Percentiles rank a stretch among this genome's conserved stretches.
Evolutionary conservation across 192 early-diverging fungal genomes (phyloP).

Genomic region (Radiomyces spectabilis): DNA sequence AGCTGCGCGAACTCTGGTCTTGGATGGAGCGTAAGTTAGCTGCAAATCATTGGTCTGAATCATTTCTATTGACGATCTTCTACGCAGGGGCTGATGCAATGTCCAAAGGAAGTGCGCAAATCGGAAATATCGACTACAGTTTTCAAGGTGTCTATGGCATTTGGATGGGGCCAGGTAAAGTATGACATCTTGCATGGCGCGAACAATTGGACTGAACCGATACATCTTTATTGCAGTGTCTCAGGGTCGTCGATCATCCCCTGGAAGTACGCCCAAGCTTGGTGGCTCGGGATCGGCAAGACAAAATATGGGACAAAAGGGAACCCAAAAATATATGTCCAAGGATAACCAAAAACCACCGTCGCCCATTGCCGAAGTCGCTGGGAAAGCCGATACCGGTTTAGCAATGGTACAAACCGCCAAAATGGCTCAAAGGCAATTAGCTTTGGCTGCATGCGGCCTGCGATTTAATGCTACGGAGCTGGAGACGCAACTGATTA

Average conservation of each 20-base stretch:
- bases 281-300: neutral
- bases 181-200: neutral
- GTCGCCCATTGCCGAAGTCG: neutral
- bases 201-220: neutral
- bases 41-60: neutral
- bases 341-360: too few relatives aligned
- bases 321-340: too few relatives aligned
- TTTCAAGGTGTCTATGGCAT: slow-evolving; percentile 46
- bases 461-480: slow-evolving; percentile 38
- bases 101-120: slow-evolving; percentile 31
- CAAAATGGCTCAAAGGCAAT: slow-evolving; percentile 38
- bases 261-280: slow-evolving; percentile 6
- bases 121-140: slow-evolving; percentile 44
- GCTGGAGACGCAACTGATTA: slow-evolving; percentile 35
- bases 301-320: neutral
- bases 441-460: slow-evolving; percentile 41
- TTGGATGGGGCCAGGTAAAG: slow-evolving; percentile 25
- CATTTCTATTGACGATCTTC: neutral
- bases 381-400: neutral
- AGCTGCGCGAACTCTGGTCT: slow-evolving; percentile 40
- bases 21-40: slow-evolving; percentile 40
- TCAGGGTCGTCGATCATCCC: slow-evolving; percentile 10
- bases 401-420: slow-evolving; percentile 6
- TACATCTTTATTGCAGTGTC: neutral
- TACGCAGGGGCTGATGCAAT: slow-evolving; percentile 30